A percentile compares a stretch with the other conserved stretches of the same genome.
Conservation (phyloP, 768 basidiomycete genomes). For the Grammothele lineata region DNA sequence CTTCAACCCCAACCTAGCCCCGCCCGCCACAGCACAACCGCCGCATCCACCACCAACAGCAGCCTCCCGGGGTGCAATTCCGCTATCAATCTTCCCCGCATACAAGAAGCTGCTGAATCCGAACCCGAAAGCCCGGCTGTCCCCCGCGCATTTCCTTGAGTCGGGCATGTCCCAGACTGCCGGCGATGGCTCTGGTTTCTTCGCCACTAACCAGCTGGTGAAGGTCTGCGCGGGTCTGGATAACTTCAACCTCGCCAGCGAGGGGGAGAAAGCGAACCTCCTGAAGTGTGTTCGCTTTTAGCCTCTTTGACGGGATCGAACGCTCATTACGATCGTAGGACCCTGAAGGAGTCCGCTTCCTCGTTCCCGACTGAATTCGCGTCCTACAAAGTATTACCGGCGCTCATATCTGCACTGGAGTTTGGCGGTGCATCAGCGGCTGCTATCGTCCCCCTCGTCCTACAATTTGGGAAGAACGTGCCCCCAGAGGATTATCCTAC, state of each 20-base stretch:
- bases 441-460: constrained; percentile 75
- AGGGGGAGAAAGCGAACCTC: constrained; percentile 71
- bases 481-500: constrained; percentile 66
- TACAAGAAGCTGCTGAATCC: constrained; percentile 92
- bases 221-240: constrained; percentile 83
- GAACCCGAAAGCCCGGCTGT: constrained; percentile 73
- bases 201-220: constrained; percentile 75
- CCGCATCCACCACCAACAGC: constrained; percentile 77
- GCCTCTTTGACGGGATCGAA: not conserved
- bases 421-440: constrained; percentile 71
- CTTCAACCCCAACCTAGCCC: constrained; percentile 82
- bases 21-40: constrained; percentile 60
- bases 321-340: constrained; percentile 41
- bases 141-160: constrained; percentile 73
- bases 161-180: constrained; percentile 67
- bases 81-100: constrained; percentile 63
- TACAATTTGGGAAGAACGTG: constrained; percentile 73
- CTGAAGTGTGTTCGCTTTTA: constrained; percentile 47
- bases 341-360: constrained; percentile 71
- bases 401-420: constrained; percentile 73
- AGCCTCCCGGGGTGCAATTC: constrained; percentile 76
- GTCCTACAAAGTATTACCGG: constrained; percentile 82
- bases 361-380: constrained; percentile 87
- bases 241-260: constrained; percentile 75
- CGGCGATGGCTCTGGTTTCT: constrained; percentile 68